phyloP scores from a whole-genome alignment of 1,139 yeast species.

The Kodamaea arcana region DNA sequence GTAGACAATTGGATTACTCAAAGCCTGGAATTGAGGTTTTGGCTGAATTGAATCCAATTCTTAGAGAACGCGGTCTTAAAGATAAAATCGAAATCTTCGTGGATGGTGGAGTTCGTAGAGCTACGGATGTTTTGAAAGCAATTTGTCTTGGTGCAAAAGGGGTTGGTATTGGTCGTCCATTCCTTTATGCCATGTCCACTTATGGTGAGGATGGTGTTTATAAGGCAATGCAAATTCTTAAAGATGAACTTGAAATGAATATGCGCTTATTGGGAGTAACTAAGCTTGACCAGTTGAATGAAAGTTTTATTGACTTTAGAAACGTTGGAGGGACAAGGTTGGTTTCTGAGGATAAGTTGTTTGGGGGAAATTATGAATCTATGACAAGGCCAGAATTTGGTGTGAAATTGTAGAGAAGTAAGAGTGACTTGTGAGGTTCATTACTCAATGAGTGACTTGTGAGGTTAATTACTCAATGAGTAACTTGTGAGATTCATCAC shows the following conservation, averaged over 20 bases:
- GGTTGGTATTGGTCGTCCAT: constrained; percentile 72
- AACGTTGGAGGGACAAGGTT: constrained; percentile 12
- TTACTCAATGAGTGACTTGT: too few relatives aligned
- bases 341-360: constrained; percentile 36
- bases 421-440: background rate
- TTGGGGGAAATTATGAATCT: constrained; percentile 36
- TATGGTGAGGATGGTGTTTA: constrained; percentile 78
- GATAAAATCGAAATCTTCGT: constrained; percentile 50
- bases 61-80: constrained; percentile 42
- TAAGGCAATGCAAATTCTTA: constrained; percentile 71
- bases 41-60: constrained; percentile 57
- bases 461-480: too few relatives aligned
- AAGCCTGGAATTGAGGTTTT: constrained; percentile 66
- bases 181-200: constrained; percentile 65
- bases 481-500: too few relatives aligned
- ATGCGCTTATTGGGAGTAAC: constrained; percentile 85
- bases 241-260: constrained; percentile 79
- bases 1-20: constrained; percentile 66
- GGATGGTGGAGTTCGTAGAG: constrained; percentile 71
- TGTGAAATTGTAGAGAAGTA: constrained; percentile 14
- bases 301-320: constrained; percentile 33
- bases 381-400: constrained; percentile 30
- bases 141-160: constrained; percentile 68
- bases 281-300: constrained; percentile 57
- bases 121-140: constrained; percentile 64